Evolutionary conservation across 768 basidiomycete genomes (phyloP).

Genomic region (Mycena leptocephala): DNA sequence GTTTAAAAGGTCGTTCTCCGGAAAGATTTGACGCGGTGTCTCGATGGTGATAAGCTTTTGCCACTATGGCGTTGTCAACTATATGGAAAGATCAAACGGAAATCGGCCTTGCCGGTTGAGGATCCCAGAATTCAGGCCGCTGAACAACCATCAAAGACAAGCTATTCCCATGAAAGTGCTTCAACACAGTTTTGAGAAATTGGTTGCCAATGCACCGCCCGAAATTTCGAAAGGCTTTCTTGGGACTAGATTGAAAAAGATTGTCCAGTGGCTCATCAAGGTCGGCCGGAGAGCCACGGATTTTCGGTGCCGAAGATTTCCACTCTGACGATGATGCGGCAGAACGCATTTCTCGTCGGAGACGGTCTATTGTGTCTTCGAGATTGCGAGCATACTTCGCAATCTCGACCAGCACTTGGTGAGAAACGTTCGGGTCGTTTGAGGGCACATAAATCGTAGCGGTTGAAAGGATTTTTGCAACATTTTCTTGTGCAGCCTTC

Average conservation of each 20-base stretch:
- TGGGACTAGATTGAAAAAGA: neutral
- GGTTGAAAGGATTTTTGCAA: no score
- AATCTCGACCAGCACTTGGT: slow-evolving; percentile 19
- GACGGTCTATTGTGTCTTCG: neutral
- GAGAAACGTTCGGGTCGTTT: neutral
- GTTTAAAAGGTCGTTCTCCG: slow-evolving; percentile 64
- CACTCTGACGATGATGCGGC: no score
- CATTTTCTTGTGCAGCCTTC: no score
- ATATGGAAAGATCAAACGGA: neutral
- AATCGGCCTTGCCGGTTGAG: neutral
- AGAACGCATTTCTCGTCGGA: neutral
- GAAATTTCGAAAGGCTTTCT: neutral
- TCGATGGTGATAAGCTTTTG: slow-evolving; percentile 48
- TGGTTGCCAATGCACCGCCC: slow-evolving; percentile 8
- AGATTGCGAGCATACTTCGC: slow-evolving; percentile 27
- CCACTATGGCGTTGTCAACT: slow-evolving; percentile 53
- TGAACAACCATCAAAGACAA: neutral
- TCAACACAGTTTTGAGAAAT: neutral
- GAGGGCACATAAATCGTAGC: slow-evolving; percentile 24
- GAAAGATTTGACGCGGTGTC: slow-evolving; percentile 54
- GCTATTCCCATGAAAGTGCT: neutral
- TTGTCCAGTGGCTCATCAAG: neutral
- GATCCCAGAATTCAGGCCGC: slow-evolving; percentile 9
- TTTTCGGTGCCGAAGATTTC: no score
- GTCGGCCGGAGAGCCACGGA: neutral